Conservation (phyloP, 441 rosid genomes). For the Pelargonium citronellum region DNA sequence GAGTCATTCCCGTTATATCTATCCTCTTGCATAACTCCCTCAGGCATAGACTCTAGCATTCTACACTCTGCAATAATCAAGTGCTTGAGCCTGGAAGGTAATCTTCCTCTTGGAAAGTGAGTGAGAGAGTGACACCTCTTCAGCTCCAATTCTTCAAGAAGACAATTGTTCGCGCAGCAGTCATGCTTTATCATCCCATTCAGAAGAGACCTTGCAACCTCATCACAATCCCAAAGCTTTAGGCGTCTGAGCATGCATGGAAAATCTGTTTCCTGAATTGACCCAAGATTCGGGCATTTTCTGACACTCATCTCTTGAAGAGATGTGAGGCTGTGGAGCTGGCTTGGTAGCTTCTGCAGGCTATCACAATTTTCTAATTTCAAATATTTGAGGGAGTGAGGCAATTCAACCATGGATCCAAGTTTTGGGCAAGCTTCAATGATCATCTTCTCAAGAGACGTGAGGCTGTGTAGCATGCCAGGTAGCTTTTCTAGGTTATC, state of each 20-base stretch:
- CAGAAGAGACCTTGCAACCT: constrained; percentile 6
- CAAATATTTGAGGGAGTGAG: constrained; percentile 5
- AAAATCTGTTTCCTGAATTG: neutral
- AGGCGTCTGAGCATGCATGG: constrained; percentile 3
- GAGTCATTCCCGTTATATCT: neutral
- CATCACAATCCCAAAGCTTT: constrained; percentile 12
- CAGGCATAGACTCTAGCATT: constrained; percentile 5
- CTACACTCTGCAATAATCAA: constrained; percentile 5
- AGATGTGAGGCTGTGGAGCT: constrained; percentile 10
- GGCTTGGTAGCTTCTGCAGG: constrained; percentile 23
- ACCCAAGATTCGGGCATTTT: constrained; percentile 5
- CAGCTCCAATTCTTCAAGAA: constrained; percentile 9
- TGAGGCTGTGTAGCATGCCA: neutral
- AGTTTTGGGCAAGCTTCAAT: constrained; percentile 16
- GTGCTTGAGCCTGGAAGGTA: constrained; percentile 6
- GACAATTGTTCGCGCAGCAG: neutral
- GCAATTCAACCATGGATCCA: constrained; percentile 3
- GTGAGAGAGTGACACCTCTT: constrained; percentile 9
- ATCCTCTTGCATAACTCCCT: neutral
- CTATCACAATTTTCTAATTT: constrained; percentile 3
- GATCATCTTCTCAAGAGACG: constrained; percentile 17
- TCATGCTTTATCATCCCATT: neutral
- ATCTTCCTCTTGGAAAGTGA: neutral
- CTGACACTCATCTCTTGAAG: constrained; percentile 7
- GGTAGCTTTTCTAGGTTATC: constrained; percentile 9